phyloP scores from a whole-genome alignment of 108 stramenopile species.

The Chaetoceros tenuissimus region DNA sequence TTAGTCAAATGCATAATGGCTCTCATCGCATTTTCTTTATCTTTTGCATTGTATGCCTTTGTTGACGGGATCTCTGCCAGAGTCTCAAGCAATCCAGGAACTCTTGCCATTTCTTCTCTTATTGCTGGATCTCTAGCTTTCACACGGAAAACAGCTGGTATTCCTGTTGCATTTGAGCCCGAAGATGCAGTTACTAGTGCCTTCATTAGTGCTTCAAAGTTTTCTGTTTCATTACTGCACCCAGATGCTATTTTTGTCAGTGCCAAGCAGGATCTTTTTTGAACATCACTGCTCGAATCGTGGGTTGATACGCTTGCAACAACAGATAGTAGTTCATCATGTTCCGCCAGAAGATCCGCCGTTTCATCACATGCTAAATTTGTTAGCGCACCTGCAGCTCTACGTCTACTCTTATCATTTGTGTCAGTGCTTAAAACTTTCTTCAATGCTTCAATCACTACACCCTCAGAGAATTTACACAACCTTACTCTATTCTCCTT shows the following conservation, averaged over 20 bases:
- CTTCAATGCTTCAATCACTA: constrained; percentile 70
- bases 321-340: constrained; percentile 60
- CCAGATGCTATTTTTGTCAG: constrained; percentile 71
- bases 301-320: constrained; percentile 53
- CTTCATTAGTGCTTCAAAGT: constrained; percentile 48
- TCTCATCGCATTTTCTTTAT: constrained; percentile 72
- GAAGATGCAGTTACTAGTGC: constrained; percentile 71
- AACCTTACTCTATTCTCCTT: constrained; percentile 58
- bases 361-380: constrained; percentile 80
- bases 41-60: constrained; percentile 19
- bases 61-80: constrained; percentile 40
- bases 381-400: constrained; percentile 74
- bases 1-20: constrained; percentile 79
- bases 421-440: constrained; percentile 38
- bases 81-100: constrained; percentile 64
- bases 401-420: constrained; percentile 61
- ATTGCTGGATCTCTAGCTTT: constrained; percentile 75
- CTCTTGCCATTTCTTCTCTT: constrained; percentile 53
- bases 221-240: constrained; percentile 50
- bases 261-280: constrained; percentile 63
- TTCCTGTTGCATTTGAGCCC: constrained; percentile 43
- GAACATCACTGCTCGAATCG: constrained; percentile 65
- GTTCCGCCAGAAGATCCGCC: constrained; percentile 55
- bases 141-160: constrained; percentile 71
- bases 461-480: constrained; percentile 50